Evolutionary conservation across 2,329 filamentous ascomycete species (phyloP), one percentile per base, ranked within the genome.

Genomic region (Cladosporium austrohemisphaericum): DNA sequence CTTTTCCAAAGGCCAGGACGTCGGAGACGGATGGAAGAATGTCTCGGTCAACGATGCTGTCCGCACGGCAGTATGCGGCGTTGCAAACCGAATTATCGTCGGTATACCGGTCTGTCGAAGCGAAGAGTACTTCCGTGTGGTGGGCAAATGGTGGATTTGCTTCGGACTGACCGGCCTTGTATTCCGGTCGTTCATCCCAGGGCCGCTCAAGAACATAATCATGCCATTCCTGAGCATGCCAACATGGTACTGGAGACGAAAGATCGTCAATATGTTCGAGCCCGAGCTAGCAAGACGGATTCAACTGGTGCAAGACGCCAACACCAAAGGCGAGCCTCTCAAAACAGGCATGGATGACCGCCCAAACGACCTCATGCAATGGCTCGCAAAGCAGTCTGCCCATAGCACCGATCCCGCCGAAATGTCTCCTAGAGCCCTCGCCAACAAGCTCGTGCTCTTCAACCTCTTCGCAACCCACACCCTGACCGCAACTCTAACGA

Each of bases 351-450:
- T 19, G 20, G 33, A 36, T 1, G 31, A 37, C 13, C 32, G 40
- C 3, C 25, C 31, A 4, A 54, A 52, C 25, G 52, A 54, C 26
- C 28, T 52, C 36, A 41, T 54, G 49, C 52, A 54, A 37, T 54
- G 52, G 52, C 40, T 54, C 16, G 8, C 52, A 14, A 49, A 51
- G 16, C 23, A 32, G 16, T 22, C 26, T 9, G 32, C 31, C 6
- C 44, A 16, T 4, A 54, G 51, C 5, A 29, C 16, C 19, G 38
- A 49, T 26, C 23, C 43, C 2, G 36, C 29, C 5, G 35, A 49
- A 14, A 35, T 36, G 22, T 8, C 31, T 11, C 11, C 47, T 22
- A 22, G 32, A 5, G 37, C 29, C n/a, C 16, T 54, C 9, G 37
- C 49, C 1, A 41, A 49, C 36, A 51, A 52, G 22, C 20, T 49